Evolutionary conservation across 2,329 filamentous ascomycete genomes (phyloP).

Genomic region (Curvularia sp.): DNA sequence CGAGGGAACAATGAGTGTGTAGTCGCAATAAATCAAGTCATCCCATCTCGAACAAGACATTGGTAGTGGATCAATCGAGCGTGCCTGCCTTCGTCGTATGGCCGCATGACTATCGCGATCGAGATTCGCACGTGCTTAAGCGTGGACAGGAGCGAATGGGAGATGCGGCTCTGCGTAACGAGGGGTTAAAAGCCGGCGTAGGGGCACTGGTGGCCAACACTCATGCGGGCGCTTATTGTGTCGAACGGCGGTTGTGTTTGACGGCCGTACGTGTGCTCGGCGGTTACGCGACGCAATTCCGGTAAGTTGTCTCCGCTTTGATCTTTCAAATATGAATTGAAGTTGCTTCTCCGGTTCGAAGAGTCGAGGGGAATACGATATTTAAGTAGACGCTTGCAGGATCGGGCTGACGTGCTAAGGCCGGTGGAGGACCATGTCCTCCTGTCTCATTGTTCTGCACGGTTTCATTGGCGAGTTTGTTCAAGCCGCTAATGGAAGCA

Average conservation of each 20-base stretch:
- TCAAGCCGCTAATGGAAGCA: constrained; percentile 16
- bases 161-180: constrained; percentile 33
- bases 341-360: neutral
- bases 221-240: constrained; percentile 22
- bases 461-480: constrained; percentile 24
- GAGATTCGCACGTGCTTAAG: constrained; percentile 21
- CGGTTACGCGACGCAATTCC: constrained; percentile 10
- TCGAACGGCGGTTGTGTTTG: constrained; percentile 9
- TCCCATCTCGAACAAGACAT: neutral
- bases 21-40: neutral
- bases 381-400: constrained; percentile 31
- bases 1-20: neutral
- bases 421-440: constrained; percentile 21
- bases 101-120: constrained; percentile 12
- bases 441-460: constrained; percentile 10
- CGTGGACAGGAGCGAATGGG: constrained; percentile 2
- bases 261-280: constrained; percentile 4
- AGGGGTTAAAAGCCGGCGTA: constrained; percentile 29
- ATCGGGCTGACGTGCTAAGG: constrained; percentile 22
- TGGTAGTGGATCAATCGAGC: constrained; percentile 2
- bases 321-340: neutral
- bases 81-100: constrained; percentile 3
- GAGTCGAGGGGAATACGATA: constrained; percentile 22
- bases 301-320: constrained; percentile 12
- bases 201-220: constrained; percentile 15